Base-by-base conservation (phyloP, 1,284 basidiomycete species). In the Kalmanozyma brasiliensis region DNA sequence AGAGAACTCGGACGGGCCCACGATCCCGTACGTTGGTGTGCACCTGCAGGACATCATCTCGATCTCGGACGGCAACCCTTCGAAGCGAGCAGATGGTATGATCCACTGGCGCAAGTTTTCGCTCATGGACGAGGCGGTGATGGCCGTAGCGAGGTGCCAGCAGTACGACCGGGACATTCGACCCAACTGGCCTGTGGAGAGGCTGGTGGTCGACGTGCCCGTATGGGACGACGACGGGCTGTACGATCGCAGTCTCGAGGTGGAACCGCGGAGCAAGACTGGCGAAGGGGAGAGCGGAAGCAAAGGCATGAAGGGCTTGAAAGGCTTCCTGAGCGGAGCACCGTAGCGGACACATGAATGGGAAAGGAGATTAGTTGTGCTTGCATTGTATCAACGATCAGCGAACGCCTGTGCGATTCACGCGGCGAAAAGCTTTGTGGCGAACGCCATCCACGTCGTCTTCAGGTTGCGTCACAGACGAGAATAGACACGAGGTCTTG, bases 81-180 rank as follows among this genome's bases (percentile, higher is more conserved):
- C 56, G 5, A 74, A 73, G 35, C 47, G 72, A 1, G 51, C 52
- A 9, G 77, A 79, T 32, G 77, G 70, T 8, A 56, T 62, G 62
- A 56, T 79, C 19, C 77, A 79, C 48, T 79, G 77, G 77, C 40
- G 76, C 19, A 79, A 78, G 48, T 79, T 79, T 35, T 59, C 52
- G 11, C 46, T 79, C 17, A 79, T 79, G 76, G 71, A 79, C 48
- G 76, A 78, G 24, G 76, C 76, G 8, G 76, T 79, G 17, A 70
- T 72, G 71, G 69, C 74, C 4, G 72, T 79, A 2, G 70, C 62
- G 9, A 26, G 47, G 20, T 78, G 76, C 55, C 77, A 79, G 45
- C 67, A 74, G 53, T 70, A 71, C 42, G 74, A 70, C 30, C 52
- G 64, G 9, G 45, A 38, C 19, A 29, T 62, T 13, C 52, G 49